phyloP scores from a whole-genome alignment of 805 yeast genomes.

The Hanseniaspora hatyaiensis region DNA sequence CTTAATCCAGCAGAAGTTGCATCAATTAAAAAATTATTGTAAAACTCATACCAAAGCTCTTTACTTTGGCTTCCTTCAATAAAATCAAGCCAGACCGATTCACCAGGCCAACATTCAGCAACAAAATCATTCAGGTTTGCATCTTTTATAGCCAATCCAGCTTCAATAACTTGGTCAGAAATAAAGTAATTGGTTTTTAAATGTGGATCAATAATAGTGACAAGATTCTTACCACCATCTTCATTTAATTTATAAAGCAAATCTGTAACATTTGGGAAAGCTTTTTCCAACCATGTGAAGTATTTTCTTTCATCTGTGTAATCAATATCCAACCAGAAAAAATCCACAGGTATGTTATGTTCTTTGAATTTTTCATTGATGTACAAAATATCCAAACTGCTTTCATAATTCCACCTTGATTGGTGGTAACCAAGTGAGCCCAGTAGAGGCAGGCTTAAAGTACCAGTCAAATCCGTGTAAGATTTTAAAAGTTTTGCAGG shows the following conservation, averaged over 20 bases:
- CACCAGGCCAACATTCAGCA: constrained; percentile 98
- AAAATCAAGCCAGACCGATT: constrained; percentile 86
- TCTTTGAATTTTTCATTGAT: constrained; percentile 62
- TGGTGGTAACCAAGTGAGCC: constrained; percentile 88
- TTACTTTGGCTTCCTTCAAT: constrained; percentile 49
- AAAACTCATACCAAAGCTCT: constrained; percentile 48
- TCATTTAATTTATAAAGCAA: constrained; percentile 56
- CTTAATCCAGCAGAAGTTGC: constrained; percentile 37
- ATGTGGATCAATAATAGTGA: constrained; percentile 85
- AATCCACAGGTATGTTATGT: constrained; percentile 69
- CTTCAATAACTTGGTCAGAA: constrained; percentile 39
- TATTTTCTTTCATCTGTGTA: constrained; percentile 78
- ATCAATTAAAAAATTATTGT: constrained; percentile 36
- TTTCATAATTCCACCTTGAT: constrained; percentile 94
- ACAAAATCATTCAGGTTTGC: constrained; percentile 41
- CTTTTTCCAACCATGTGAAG: constrained; percentile 74
- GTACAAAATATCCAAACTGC: constrained; percentile 69
- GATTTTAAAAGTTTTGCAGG: constrained; percentile 46
- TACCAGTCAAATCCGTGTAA: constrained; percentile 66
- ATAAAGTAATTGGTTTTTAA: constrained; percentile 59
- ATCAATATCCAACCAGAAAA: constrained; percentile 90
- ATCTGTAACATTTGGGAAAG: constrained; percentile 61
- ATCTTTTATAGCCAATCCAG: constrained; percentile 38
- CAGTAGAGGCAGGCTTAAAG: constrained; percentile 56
- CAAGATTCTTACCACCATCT: constrained; percentile 62